Conservation (phyloP, 1,284 basidiomycete genomes). For the Ganoderma sp. region DNA sequence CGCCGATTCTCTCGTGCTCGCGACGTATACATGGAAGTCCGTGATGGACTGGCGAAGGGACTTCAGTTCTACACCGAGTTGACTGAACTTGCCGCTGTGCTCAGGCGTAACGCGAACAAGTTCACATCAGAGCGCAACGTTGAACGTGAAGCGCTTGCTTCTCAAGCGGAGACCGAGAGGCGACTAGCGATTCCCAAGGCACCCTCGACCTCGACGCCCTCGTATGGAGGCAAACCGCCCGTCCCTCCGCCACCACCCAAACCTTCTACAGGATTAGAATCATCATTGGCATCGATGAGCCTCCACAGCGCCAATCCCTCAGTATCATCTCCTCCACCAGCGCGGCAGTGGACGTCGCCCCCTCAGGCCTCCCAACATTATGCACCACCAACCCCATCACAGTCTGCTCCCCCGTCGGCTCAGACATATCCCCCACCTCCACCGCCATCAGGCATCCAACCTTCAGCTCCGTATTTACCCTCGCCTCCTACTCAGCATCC, state of each 20-base stretch:
- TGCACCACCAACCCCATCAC: conserved; percentile 34
- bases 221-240: conserved; percentile 58
- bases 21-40: conserved; percentile 86
- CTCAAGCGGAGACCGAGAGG: conserved; percentile 76
- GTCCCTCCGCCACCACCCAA: conserved; percentile 52
- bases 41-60: conserved; percentile 88
- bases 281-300: conserved; percentile 62
- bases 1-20: conserved; percentile 75
- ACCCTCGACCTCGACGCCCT: conserved; percentile 44
- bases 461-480: conserved; percentile 41
- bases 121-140: conserved; percentile 71
- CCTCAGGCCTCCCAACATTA: conserved; percentile 37
- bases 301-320: conserved; percentile 41
- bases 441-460: conserved; percentile 26
- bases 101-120: conserved; percentile 65
- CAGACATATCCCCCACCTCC: conserved; percentile 33
- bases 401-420: conserved; percentile 37
- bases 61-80: conserved; percentile 88
- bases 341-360: conserved; percentile 38
- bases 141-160: conserved; percentile 74
- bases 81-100: conserved; percentile 64
- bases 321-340: conserved; percentile 46
- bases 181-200: conserved; percentile 49
- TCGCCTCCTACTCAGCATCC: conserved; percentile 42
- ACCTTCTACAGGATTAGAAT: conserved; percentile 46